Evolutionary conservation across 2,329 filamentous ascomycete species (phyloP).

Genomic region (Diaporthe vaccinii): DNA sequence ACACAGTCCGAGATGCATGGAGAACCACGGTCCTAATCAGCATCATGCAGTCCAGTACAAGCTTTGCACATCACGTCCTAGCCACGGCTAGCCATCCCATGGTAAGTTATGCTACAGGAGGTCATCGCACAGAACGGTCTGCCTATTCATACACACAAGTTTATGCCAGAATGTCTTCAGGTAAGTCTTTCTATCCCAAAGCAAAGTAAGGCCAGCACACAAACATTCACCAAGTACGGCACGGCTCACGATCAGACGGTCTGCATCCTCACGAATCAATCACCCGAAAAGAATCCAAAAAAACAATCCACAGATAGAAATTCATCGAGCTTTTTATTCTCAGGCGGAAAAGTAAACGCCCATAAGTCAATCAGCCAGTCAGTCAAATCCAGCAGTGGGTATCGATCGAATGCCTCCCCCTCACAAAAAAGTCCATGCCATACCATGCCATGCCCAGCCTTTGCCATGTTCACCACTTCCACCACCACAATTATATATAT

Average conservation of each 20-base stretch:
- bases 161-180: neutral
- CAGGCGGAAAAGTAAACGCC: neutral
- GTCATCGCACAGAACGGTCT: neutral
- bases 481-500: constrained; percentile 16
- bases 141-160: neutral
- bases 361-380: neutral
- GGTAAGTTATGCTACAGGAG: neutral
- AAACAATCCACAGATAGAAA: too few relatives aligned
- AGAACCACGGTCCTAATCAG: neutral
- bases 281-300: neutral
- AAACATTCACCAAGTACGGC: too few relatives aligned
- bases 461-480: neutral
- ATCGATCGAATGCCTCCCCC: constrained; percentile 28
- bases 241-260: neutral
- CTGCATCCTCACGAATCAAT: neutral
- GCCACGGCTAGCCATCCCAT: neutral
- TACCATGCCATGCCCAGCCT: neutral
- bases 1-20: constrained; percentile 2
- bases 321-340: neutral
- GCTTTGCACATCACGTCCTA: neutral
- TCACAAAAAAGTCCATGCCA: neutral
- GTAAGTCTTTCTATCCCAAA: too few relatives aligned
- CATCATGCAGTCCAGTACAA: neutral
- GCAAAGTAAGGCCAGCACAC: too few relatives aligned
- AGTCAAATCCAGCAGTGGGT: constrained; percentile 26